phyloP scores from a whole-genome alignment of 225 moss, liverwort and hornwort species.

The Pseudisothecium myosuroides region DNA sequence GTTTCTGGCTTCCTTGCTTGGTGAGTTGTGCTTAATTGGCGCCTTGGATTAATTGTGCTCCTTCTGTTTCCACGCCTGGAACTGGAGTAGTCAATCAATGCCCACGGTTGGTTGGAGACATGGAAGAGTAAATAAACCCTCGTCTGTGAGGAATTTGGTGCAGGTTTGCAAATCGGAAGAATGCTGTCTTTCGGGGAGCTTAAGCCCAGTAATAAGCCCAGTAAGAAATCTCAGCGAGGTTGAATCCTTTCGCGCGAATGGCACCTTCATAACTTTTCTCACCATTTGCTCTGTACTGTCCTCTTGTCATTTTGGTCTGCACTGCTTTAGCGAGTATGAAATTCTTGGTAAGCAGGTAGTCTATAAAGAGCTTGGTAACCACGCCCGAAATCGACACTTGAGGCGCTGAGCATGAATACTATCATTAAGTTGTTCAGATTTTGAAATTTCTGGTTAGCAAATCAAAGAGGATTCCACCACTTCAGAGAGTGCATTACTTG shows the following conservation, averaged over 20 bases:
- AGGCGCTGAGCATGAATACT: neutral
- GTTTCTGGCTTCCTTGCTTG: slow-evolving; percentile 1
- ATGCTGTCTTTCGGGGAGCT: slow-evolving; percentile 5
- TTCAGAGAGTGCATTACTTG: neutral
- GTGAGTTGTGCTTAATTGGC: neutral
- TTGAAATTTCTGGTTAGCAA: neutral
- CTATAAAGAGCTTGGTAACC: neutral
- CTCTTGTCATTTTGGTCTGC: neutral
- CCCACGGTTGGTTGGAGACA: neutral
- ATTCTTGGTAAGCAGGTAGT: neutral
- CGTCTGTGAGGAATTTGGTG: slow-evolving; percentile 11
- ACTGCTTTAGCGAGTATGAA: neutral
- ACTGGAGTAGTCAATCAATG: neutral
- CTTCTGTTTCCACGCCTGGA: neutral
- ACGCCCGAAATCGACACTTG: neutral
- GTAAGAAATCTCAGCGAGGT: neutral
- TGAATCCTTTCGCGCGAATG: neutral
- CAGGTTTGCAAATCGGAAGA: slow-evolving; percentile 1
- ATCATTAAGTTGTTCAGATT: neutral
- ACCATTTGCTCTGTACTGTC: neutral
- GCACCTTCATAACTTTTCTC: neutral
- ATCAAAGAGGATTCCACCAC: neutral
- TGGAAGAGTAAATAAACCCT: neutral
- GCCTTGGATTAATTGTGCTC: neutral
- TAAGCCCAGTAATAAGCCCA: neutral